Conservation (phyloP, 305 asterid species). For the Fraxinus velutina region DNA sequence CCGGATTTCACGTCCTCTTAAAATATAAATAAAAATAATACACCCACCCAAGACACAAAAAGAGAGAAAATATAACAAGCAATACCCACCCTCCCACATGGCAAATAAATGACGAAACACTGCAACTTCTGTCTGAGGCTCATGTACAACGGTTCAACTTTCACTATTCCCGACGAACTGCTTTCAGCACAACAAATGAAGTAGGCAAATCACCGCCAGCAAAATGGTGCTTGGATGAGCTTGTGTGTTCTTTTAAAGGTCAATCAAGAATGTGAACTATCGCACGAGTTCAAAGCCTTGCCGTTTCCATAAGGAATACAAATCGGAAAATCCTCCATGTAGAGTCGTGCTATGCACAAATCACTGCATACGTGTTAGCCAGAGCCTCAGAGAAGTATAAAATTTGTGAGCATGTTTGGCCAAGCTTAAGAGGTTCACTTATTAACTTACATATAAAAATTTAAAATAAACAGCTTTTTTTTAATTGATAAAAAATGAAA, state of each 20-base stretch:
- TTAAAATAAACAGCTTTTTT: neutral
- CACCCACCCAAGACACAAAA: slow-evolving; percentile 22
- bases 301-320: slow-evolving; percentile 14
- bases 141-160: slow-evolving; percentile 37
- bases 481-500: neutral
- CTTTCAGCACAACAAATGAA: neutral
- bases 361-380: slow-evolving; percentile 60
- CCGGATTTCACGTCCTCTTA: slow-evolving; percentile 29
- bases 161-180: slow-evolving; percentile 3
- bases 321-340: slow-evolving; percentile 27
- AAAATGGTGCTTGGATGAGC: slow-evolving; percentile 1
- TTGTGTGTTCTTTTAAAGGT: slow-evolving; percentile 20
- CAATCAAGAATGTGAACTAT: slow-evolving; percentile 11
- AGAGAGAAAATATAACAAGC: neutral
- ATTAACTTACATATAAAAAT: neutral
- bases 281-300: slow-evolving; percentile 14
- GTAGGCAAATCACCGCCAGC: slow-evolving; percentile 22
- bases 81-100: slow-evolving; percentile 29
- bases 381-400: slow-evolving; percentile 37
- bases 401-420: neutral
- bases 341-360: slow-evolving; percentile 63
- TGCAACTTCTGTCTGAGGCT: slow-evolving; percentile 31
- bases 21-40: slow-evolving; percentile 22
- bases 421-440: neutral
- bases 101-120: slow-evolving; percentile 28